Evolutionary conservation across 176 grass and related monocot genomes (phyloP).

Genomic region (Musa acuminata): DNA sequence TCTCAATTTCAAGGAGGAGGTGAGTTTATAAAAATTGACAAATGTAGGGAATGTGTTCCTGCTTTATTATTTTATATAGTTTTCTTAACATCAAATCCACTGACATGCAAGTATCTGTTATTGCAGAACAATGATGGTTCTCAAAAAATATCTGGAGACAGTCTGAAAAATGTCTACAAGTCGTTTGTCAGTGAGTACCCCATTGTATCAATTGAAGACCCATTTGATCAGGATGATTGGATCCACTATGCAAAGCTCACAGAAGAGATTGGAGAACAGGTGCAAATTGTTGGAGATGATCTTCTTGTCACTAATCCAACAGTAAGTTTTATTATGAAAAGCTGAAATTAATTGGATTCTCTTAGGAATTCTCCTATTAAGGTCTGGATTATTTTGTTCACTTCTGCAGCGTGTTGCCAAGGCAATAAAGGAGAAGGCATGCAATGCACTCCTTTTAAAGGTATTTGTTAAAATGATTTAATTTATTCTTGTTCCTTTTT

Average conservation of each 20-base stretch:
- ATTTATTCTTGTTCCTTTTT: not conserved
- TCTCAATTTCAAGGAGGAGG: constrained; percentile 94
- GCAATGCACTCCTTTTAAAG: constrained; percentile 92
- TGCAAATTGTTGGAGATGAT: constrained; percentile 94
- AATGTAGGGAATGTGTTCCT: not conserved
- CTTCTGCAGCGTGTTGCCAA: constrained; percentile 65
- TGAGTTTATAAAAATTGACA: not conserved
- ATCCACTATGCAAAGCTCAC: constrained; percentile 79
- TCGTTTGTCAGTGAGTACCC: constrained; percentile 79
- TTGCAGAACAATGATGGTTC: constrained; percentile 89
- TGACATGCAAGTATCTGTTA: not conserved
- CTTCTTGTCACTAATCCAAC: constrained; percentile 96
- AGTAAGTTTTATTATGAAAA: constrained; percentile 19
- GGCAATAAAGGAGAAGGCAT: constrained; percentile 83
- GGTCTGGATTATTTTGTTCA: not conserved
- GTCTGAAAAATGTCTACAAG: constrained; percentile 95
- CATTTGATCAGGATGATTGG: constrained; percentile 99
- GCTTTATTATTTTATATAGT: not conserved
- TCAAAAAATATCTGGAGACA: constrained; percentile 90
- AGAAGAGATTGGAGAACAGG: constrained; percentile 63
- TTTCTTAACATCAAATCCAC: not conserved
- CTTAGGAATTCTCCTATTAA: not conserved
- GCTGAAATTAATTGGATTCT: not conserved
- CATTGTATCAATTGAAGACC: constrained; percentile 90
- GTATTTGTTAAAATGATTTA: constrained; percentile 4